These are phyloP conservation scores for Sanguinoderma infundibulare DNA, from an alignment of 1,284 basidiomycete species.

Conservation along the genomic window DNA sequence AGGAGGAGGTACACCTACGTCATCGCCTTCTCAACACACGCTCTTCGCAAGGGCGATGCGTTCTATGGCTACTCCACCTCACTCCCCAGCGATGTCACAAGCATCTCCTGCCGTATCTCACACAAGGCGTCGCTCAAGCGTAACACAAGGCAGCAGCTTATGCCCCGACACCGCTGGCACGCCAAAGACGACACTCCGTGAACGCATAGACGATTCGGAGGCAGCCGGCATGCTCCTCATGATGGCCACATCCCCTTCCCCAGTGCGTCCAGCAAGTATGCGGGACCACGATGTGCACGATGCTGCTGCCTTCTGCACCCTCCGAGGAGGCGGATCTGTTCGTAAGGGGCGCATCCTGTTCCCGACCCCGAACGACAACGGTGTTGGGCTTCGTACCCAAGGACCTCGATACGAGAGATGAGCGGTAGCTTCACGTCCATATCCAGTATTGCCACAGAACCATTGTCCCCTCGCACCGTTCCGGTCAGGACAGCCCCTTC, in stretches of 20 bases:
- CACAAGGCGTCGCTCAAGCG: slow-evolving; percentile 24
- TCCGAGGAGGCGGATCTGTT: slow-evolving; percentile 48
- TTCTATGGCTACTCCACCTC: slow-evolving; percentile 38
- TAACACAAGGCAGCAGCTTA: slow-evolving; percentile 27
- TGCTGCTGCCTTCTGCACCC: slow-evolving; percentile 53
- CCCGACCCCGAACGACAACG: slow-evolving; percentile 41
- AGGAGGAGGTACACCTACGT: slow-evolving; percentile 32
- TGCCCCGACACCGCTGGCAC: slow-evolving; percentile 28
- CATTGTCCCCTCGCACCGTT: slow-evolving; percentile 24
- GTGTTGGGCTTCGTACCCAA: slow-evolving; percentile 24
- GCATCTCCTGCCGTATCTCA: slow-evolving; percentile 23
- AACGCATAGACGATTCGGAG: slow-evolving; percentile 58
- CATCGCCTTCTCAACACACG: slow-evolving; percentile 37
- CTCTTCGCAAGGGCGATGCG: slow-evolving; percentile 32
- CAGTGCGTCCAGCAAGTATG: slow-evolving; percentile 57
- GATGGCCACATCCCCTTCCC: slow-evolving; percentile 81
- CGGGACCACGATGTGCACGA: slow-evolving; percentile 56
- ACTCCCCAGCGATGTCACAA: slow-evolving; percentile 23
- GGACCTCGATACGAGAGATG: slow-evolving; percentile 34
- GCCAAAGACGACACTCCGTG: slow-evolving; percentile 34
- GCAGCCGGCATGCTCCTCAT: slow-evolving; percentile 81
- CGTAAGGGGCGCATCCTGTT: slow-evolving; percentile 74
- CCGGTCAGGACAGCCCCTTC: slow-evolving; percentile 11
- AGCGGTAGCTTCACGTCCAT: slow-evolving; percentile 37
- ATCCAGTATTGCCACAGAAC: slow-evolving; percentile 30